Conservation (phyloP, 2,329 filamentous ascomycete genomes). For the Aspergillus luchuensis region DNA sequence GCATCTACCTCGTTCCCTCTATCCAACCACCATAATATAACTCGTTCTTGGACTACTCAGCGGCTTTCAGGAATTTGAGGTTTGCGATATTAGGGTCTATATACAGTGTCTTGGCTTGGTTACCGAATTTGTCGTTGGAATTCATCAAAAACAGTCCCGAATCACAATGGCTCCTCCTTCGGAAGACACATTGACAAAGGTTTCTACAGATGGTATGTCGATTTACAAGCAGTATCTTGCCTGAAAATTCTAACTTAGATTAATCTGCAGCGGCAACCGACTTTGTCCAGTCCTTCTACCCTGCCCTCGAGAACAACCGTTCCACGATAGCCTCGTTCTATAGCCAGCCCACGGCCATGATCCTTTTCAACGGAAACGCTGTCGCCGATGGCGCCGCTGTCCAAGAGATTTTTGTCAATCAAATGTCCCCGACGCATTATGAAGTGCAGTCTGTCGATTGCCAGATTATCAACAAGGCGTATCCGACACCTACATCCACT, state of each 20-base stretch:
- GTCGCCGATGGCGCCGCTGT: slow-evolving; percentile 66
- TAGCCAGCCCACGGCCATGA: slow-evolving; percentile 61
- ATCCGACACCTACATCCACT: slow-evolving; percentile 56
- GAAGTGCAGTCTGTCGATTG: slow-evolving; percentile 76
- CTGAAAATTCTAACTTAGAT: neutral
- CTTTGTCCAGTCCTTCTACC: slow-evolving; percentile 76
- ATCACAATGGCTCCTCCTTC: slow-evolving; percentile 33
- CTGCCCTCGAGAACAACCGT: slow-evolving; percentile 64
- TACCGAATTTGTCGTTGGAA: no score
- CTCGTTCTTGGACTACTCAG: neutral
- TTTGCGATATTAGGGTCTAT: no score
- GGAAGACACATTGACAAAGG: slow-evolving; percentile 42
- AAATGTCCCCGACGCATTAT: slow-evolving; percentile 66
- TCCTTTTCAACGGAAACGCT: slow-evolving; percentile 76
- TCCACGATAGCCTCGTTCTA: slow-evolving; percentile 69
- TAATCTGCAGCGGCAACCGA: slow-evolving; percentile 62
- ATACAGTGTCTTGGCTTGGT: neutral
- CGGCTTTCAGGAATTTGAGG: neutral
- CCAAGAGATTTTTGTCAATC: slow-evolving; percentile 66
- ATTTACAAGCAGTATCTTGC: neutral
- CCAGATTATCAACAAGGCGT: slow-evolving; percentile 73
- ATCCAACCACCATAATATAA: neutral
- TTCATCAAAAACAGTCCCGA: no score
- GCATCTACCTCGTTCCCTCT: neutral
- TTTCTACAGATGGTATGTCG: slow-evolving; percentile 45